Conservation (phyloP, 2,329 filamentous ascomycete species). For the Ceratocystis variospora region DNA sequence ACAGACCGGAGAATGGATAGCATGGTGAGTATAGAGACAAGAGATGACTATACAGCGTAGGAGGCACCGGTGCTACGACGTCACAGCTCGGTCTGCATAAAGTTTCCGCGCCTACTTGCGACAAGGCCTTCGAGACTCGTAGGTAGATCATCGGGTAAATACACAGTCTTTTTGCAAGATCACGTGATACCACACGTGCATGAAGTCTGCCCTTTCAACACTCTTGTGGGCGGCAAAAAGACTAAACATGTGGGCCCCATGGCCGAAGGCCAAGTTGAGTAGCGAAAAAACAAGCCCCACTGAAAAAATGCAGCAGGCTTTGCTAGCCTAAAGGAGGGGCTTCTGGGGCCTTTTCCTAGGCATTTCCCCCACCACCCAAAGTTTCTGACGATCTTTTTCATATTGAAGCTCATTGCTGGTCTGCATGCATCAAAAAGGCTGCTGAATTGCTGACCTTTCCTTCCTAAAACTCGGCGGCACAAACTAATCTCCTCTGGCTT, state of each 20-base stretch:
- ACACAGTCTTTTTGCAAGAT: neutral
- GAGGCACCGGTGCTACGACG: neutral
- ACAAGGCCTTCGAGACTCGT: neutral
- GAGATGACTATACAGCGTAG: neutral
- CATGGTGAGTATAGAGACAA: neutral
- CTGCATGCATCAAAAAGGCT: neutral
- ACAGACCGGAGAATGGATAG: neutral
- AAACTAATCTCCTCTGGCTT: neutral
- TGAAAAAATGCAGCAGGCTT: slow-evolving; percentile 2
- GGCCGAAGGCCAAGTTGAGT: neutral
- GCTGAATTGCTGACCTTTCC: neutral
- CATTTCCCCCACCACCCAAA: neutral
- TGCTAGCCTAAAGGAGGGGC: neutral
- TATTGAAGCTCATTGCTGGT: neutral
- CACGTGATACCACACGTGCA: neutral
- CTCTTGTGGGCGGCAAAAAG: neutral
- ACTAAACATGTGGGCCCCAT: too few relatives aligned
- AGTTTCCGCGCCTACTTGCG: neutral
- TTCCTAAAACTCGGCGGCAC: neutral
- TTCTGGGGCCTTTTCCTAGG: neutral
- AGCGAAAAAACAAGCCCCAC: slow-evolving; percentile 6
- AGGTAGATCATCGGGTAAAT: neutral
- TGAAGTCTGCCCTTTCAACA: neutral
- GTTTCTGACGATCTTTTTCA: slow-evolving; percentile 2
- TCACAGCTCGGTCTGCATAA: neutral